Evolutionary conservation across 805 yeast species (phyloP), one percentile per base, ranked within the genome.

Genomic region (baker's yeast (Saccharomyces cerevisiae)): DNA sequence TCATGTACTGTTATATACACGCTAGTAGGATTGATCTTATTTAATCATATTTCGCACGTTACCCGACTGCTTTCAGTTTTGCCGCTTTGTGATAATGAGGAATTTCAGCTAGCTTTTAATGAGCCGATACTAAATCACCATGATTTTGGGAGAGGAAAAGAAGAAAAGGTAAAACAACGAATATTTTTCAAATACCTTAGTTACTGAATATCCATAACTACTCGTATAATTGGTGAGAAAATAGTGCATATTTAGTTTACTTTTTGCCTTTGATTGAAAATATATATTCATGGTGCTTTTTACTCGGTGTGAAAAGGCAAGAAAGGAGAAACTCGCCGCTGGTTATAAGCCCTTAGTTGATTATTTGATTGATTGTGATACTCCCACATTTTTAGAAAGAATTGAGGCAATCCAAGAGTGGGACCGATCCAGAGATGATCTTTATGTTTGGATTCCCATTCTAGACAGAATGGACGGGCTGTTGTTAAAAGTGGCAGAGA

Each of bases 381-480:
- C 70, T 6, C 62, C 64, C 11, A 74, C 73, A 11, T 74, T 84
- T 49, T 72, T 83, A 1, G 55, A 57, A 3, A 62, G 70, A 46
- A 63, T 82, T 51, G 63, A 64, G 13, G 57, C 57, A 2, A 73
- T 79, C 55, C 61, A 74, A 56, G 65, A 61, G 17, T 84, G 89
- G 89, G 78, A 78, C 30, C 71, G 83, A 26, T 84, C 89, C 8
- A 75, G 82, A 56, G 87, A 86, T 41, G 86, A 88, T 60, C 69
- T 92, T 32, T 78, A 78, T 56, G 84, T 83, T 55, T 91, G 96
- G 94, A 79, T 87, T 29, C 79, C 85, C 0, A 81, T 88, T 1
- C 73, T 92, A 61, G 86, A 89, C 67, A 75, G 84, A 61, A 81
- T 91, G 63, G 97, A 91, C 65, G 77, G 74, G 11, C 76, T 88